A percentile compares a stretch with the other conserved stretches of the same genome.
These are phyloP conservation scores for Marsdenia floribunda DNA, from an alignment of 257 asterid genomes.

Conservation along the genomic window DNA sequence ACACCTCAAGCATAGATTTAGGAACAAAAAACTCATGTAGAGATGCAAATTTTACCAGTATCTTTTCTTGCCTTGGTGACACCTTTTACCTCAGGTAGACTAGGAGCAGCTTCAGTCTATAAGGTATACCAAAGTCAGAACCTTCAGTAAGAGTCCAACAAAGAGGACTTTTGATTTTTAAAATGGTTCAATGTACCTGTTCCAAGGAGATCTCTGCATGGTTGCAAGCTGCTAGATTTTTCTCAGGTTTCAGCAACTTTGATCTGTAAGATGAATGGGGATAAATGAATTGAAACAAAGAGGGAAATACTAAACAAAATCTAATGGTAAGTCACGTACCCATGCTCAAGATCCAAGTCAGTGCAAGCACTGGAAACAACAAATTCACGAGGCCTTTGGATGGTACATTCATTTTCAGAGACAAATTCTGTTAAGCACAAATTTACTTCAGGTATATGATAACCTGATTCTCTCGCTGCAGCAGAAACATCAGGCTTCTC, in stretches of 20 bases:
- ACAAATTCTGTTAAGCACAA: slow-evolving; percentile 7
- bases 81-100: slow-evolving; percentile 19
- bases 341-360: slow-evolving; percentile 7
- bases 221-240: slow-evolving; percentile 13
- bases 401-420: slow-evolving; percentile 9
- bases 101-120: slow-evolving; percentile 23
- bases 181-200: slow-evolving; percentile 19
- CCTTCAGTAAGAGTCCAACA: background rate
- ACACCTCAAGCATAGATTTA: background rate
- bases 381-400: slow-evolving; percentile 3
- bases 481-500: slow-evolving; percentile 19
- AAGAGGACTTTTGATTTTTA: background rate
- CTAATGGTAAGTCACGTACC: slow-evolving; percentile 12
- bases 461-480: slow-evolving; percentile 3
- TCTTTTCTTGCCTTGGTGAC: slow-evolving; percentile 24
- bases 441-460: slow-evolving; percentile 14
- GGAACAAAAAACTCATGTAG: background rate
- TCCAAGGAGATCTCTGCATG: slow-evolving; percentile 7
- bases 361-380: slow-evolving; percentile 14
- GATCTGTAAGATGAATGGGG: slow-evolving; percentile 12
- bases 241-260: slow-evolving; percentile 6
- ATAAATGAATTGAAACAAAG: background rate
- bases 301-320: background rate
- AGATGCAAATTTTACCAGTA: slow-evolving; percentile 28
- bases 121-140: slow-evolving; percentile 5